A percentile compares a stretch with the other conserved stretches of the same genome.
phyloP scores from a whole-genome alignment of 768 basidiomycete genomes.

The Zangia roseola region DNA sequence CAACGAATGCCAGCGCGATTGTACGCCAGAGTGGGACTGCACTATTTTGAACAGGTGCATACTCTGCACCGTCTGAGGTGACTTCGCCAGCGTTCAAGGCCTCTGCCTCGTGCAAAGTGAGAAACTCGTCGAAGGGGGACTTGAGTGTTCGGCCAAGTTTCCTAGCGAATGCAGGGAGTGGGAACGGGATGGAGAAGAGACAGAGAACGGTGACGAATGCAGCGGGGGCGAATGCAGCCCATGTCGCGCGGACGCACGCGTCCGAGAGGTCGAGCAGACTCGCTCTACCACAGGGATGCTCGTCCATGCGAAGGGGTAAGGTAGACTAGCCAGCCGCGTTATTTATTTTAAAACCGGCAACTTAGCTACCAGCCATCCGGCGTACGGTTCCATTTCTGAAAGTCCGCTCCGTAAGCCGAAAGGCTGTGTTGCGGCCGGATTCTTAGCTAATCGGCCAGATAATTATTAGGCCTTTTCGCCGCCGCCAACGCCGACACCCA shows the following conservation, averaged over 20 bases:
- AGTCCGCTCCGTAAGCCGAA: too few species aligned
- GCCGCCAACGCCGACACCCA: conserved; percentile 1
- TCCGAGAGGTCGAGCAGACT: conserved; percentile 39
- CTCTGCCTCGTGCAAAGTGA: conserved; percentile 58
- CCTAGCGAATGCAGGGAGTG: conserved; percentile 21
- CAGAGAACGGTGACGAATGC: conserved; percentile 44
- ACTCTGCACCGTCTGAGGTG: neutral
- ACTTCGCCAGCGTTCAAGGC: conserved; percentile 34
- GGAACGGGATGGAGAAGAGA: conserved; percentile 34
- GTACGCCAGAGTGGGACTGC: conserved; percentile 58
- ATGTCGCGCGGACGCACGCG: conserved; percentile 49
- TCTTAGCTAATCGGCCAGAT: conserved; percentile 6
- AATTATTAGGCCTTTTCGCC: neutral
- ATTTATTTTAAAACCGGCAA: too few species aligned
- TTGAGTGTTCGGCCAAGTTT: conserved; percentile 19
- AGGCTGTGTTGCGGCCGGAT: too few species aligned
- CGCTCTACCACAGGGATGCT: conserved; percentile 13
- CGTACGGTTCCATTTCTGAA: too few species aligned
- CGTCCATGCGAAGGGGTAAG: conserved; percentile 13
- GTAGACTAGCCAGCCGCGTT: neutral
- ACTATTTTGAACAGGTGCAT: neutral
- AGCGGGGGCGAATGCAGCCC: conserved; percentile 51
- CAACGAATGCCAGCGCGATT: conserved; percentile 51
- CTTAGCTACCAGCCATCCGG: too few species aligned
- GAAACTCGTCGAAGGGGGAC: conserved; percentile 36